A percentile compares a stretch with the other conserved stretches of the same genome.
Conservation (phyloP, 2,329 filamentous ascomycete genomes). For the Colletotrichum sp. region DNA sequence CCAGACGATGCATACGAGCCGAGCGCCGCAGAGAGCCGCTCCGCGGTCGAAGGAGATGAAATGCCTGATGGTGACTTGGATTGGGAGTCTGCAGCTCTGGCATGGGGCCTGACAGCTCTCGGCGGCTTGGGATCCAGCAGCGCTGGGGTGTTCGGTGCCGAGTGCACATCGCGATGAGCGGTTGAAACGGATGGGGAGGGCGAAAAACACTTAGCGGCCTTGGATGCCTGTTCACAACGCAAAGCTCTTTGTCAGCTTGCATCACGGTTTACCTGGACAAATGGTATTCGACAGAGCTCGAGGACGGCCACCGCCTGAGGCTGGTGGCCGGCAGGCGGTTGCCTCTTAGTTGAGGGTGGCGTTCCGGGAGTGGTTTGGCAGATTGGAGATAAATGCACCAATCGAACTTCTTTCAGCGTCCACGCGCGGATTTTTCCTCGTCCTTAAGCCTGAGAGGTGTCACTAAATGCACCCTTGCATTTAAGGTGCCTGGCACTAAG, state of each 20-base stretch:
- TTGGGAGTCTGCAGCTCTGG: slow-evolving; percentile 51
- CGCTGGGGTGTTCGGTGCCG: slow-evolving; percentile 51
- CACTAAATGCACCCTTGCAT: not conserved
- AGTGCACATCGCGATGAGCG: slow-evolving; percentile 45
- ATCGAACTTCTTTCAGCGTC: not conserved
- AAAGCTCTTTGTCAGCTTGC: not conserved
- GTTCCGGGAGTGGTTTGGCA: slow-evolving; percentile 1
- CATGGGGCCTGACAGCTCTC: slow-evolving; percentile 49
- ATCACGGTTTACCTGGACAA: not conserved
- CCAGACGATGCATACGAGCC: slow-evolving; percentile 43
- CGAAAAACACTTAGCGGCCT: not conserved
- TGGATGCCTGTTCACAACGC: not conserved
- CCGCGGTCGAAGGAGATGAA: slow-evolving; percentile 44
- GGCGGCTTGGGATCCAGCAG: slow-evolving; percentile 50
- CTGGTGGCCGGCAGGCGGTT: not conserved
- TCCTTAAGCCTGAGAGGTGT: not conserved
- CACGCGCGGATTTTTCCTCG: not conserved
- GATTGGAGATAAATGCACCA: not conserved
- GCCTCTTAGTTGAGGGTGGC: not conserved
- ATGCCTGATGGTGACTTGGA: slow-evolving; percentile 45
- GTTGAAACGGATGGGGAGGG: not conserved
- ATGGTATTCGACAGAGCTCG: not conserved
- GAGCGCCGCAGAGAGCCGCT: slow-evolving; percentile 33
- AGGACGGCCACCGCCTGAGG: not conserved
- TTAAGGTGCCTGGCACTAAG: not conserved